Percentiles rank a stretch among this genome's conserved stretches.
Evolutionary conservation across 1,139 yeast genomes (phyloP).

Genomic region (Lodderomyces pseudojiufengensis): DNA sequence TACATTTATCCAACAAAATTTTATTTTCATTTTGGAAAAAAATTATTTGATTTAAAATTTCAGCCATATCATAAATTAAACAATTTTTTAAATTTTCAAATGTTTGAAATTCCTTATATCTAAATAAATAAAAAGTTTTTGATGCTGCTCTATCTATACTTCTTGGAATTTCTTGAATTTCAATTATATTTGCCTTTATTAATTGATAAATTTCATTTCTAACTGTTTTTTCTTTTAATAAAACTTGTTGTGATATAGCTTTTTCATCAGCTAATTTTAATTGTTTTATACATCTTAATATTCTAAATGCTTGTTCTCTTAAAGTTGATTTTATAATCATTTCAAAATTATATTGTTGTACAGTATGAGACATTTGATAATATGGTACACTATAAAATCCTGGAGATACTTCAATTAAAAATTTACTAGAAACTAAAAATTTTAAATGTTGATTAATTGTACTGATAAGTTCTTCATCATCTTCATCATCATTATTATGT

Average conservation of each 20-base stretch:
- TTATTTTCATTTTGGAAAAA: slow-evolving; percentile 63
- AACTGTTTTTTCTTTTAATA: slow-evolving; percentile 74
- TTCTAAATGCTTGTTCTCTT: slow-evolving; percentile 56
- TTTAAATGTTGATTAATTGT: slow-evolving; percentile 49
- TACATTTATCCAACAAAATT: slow-evolving; percentile 71
- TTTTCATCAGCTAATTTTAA: slow-evolving; percentile 80
- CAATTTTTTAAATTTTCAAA: slow-evolving; percentile 44
- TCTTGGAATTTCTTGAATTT: slow-evolving; percentile 89
- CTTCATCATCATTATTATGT: slow-evolving; percentile 1
- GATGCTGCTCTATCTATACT: slow-evolving; percentile 91
- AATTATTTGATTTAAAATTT: slow-evolving; percentile 51
- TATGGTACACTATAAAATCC: slow-evolving; percentile 43
- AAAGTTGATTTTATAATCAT: slow-evolving; percentile 54
- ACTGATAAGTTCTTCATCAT: neutral
- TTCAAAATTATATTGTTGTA: slow-evolving; percentile 60
- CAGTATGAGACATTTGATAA: slow-evolving; percentile 35
- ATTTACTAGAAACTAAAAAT: slow-evolving; percentile 47
- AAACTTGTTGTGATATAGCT: slow-evolving; percentile 67
- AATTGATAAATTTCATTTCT: slow-evolving; percentile 59
- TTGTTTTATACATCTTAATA: slow-evolving; percentile 64
- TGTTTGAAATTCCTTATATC: slow-evolving; percentile 61
- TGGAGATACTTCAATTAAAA: slow-evolving; percentile 41
- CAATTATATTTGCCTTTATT: slow-evolving; percentile 56
- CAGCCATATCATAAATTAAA: slow-evolving; percentile 50
- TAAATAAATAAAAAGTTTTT: slow-evolving; percentile 78